phyloP scores from a whole-genome alignment of 2,329 filamentous ascomycete genomes.

The Verticillium dahliae region DNA sequence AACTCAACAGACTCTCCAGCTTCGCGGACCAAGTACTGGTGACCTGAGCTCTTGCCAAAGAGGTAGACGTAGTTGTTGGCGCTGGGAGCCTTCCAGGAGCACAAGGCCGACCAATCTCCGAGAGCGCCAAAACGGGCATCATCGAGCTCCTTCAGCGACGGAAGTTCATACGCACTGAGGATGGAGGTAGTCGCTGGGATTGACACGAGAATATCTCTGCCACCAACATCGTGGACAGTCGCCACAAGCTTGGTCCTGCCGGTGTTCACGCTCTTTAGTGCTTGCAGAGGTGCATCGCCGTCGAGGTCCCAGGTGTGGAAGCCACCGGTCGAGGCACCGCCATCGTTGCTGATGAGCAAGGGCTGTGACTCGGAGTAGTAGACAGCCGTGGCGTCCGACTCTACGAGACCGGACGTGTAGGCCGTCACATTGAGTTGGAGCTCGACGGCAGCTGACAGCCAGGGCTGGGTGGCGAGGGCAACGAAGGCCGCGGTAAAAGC shows the following conservation, averaged over 20 bases:
- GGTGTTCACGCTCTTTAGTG: conserved; percentile 23
- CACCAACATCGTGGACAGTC: conserved; percentile 27
- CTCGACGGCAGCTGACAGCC: conserved; percentile 3
- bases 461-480: conserved; percentile 5
- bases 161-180: conserved; percentile 30
- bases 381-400: conserved; percentile 33
- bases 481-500: conserved; percentile 3
- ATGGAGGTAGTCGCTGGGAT: conserved; percentile 35
- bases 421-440: conserved; percentile 22
- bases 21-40: conserved; percentile 29
- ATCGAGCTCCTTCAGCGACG: conserved; percentile 21
- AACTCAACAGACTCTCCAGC: conserved; percentile 22
- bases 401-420: conserved; percentile 23
- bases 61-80: conserved; percentile 36
- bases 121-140: conserved; percentile 25
- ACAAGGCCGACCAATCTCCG: conserved; percentile 41
- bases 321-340: conserved; percentile 33
- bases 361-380: conserved; percentile 28
- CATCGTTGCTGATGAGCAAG: conserved; percentile 38
- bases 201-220: conserved; percentile 30
- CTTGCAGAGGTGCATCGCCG: conserved; percentile 20
- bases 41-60: conserved; percentile 33
- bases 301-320: conserved; percentile 30
- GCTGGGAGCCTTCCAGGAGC: conserved; percentile 33
- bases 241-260: conserved; percentile 39